These are phyloP conservation scores for Boletellus ananiceps DNA, from an alignment of 768 basidiomycete species.

Conservation along the genomic window DNA sequence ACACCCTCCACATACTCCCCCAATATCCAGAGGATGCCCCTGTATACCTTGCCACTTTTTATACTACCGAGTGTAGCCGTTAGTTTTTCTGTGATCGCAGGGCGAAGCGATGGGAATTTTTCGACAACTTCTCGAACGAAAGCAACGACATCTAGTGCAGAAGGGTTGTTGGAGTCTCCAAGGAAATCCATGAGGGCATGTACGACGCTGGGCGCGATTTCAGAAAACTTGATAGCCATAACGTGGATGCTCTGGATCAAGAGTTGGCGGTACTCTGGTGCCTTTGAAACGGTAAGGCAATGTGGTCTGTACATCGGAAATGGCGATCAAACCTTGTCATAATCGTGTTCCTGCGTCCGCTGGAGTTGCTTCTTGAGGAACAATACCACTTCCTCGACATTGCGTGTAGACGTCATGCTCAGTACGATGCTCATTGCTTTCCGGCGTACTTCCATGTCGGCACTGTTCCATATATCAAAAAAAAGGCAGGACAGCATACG, in stretches of 20 bases:
- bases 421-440: constrained; percentile 89
- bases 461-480: constrained; percentile 40
- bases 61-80: constrained; percentile 77
- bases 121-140: constrained; percentile 92
- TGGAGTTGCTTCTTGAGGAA: constrained; percentile 99
- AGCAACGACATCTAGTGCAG: constrained; percentile 91
- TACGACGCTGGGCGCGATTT: constrained; percentile 93
- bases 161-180: constrained; percentile 91
- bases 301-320: background rate
- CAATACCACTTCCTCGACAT: constrained; percentile 92
- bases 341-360: constrained; percentile 85
- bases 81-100: constrained; percentile 81
- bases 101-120: constrained; percentile 87
- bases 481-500: background rate
- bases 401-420: constrained; percentile 89
- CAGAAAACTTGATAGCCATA: constrained; percentile 93
- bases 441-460: constrained; percentile 93
- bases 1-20: constrained; percentile 84
- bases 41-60: constrained; percentile 95
- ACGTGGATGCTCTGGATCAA: constrained; percentile 97
- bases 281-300: constrained; percentile 39
- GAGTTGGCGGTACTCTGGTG: constrained; percentile 90
- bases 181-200: constrained; percentile 93
- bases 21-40: constrained; percentile 96
- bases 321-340: constrained; percentile 67